Conservation (phyloP, 2,329 filamentous ascomycete species). For the Chaetothyriales sp. region DNA sequence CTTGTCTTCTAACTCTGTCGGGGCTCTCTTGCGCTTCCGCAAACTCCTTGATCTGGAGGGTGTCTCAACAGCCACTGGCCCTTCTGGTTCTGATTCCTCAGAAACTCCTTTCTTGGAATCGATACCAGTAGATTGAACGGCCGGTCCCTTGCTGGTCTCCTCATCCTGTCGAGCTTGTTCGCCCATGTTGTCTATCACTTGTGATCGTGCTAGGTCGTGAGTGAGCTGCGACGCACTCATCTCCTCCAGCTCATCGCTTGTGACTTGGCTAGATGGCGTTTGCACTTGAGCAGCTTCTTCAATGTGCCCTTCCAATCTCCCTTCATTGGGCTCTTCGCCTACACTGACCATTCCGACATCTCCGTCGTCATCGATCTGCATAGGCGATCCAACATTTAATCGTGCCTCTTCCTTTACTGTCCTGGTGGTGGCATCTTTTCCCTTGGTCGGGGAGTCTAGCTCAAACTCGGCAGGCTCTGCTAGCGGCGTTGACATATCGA, state of each 20-base stretch:
- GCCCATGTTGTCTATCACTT: not conserved
- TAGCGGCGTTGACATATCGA: not conserved
- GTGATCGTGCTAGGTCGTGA: conserved; percentile 25
- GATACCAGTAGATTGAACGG: not conserved
- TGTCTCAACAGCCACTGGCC: not conserved
- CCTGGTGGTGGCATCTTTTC: not conserved
- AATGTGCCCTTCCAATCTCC: not conserved
- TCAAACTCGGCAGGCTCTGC: not conserved
- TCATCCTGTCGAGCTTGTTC: not conserved
- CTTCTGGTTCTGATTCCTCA: not conserved
- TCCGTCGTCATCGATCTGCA: not conserved
- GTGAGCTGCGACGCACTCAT: conserved; percentile 32
- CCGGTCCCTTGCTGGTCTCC: not conserved
- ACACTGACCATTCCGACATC: not conserved
- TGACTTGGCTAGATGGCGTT: conserved; percentile 14
- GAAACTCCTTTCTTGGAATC: not conserved
- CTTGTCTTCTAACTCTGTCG: not conserved
- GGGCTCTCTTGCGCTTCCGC: not conserved
- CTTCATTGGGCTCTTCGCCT: not conserved
- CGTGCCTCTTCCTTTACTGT: not conserved
- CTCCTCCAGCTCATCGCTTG: conserved; percentile 28
- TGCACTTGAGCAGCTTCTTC: not conserved
- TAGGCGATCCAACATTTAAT: not conserved
- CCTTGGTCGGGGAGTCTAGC: not conserved
- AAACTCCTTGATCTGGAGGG: not conserved